Conservation (phyloP, 2,329 filamentous ascomycete genomes). For the Stagonosporopsis chrysanthemi region DNA sequence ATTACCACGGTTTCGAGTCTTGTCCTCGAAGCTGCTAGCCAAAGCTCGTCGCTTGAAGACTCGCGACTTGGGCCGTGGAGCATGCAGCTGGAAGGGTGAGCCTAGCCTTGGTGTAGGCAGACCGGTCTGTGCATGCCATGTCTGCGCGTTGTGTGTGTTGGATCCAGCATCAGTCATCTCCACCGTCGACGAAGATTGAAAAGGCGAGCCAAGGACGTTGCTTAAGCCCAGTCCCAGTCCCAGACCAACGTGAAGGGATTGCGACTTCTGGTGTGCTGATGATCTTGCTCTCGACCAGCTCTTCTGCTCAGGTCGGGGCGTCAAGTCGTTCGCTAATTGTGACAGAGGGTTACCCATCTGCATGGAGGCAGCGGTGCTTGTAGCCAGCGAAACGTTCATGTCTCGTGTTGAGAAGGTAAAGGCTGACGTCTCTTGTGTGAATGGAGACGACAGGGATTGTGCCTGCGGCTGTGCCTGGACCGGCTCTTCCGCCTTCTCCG, state of each 20-base stretch:
- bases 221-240: constrained; percentile 54
- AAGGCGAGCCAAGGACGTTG: constrained; percentile 54
- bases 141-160: constrained; percentile 40
- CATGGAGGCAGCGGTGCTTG: constrained; percentile 61
- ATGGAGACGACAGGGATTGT: constrained; percentile 53
- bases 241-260: constrained; percentile 58
- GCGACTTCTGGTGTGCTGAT: constrained; percentile 61
- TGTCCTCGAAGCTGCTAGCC: constrained; percentile 61
- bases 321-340: constrained; percentile 51
- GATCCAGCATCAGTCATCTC: constrained; percentile 27
- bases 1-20: constrained; percentile 45
- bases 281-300: constrained; percentile 56
- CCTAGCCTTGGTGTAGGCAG: constrained; percentile 46
- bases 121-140: constrained; percentile 42
- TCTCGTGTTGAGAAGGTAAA: constrained; percentile 56
- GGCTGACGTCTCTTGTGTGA: constrained; percentile 30
- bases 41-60: constrained; percentile 66
- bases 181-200: constrained; percentile 42
- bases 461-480: constrained; percentile 8
- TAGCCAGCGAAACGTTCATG: constrained; percentile 60
- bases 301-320: constrained; percentile 46
- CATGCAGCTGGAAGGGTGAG: constrained; percentile 64
- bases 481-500: constrained; percentile 28
- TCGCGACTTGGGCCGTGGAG: constrained; percentile 59
- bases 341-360: constrained; percentile 58